These are phyloP conservation scores for Protea cynaroides DNA, from an alignment of 164 flowering plant species.

Conservation along the genomic window DNA sequence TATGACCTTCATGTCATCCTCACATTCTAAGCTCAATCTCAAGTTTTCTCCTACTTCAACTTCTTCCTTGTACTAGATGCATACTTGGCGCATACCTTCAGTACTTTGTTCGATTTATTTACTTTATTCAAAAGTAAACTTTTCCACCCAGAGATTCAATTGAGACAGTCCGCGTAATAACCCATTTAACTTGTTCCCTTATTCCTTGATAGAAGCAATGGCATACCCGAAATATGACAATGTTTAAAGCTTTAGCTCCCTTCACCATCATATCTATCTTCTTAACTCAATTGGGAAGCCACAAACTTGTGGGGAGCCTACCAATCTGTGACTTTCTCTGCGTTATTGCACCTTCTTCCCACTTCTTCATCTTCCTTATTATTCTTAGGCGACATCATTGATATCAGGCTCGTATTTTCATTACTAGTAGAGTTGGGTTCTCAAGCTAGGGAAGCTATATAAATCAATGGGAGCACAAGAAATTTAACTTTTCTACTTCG, in stretches of 20 bases:
- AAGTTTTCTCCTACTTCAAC: too few relatives aligned
- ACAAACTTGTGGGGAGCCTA: slow-evolving; percentile 87
- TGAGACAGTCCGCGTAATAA: too few relatives aligned
- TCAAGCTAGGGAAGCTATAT: slow-evolving; percentile 85
- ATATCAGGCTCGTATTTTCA: slow-evolving; percentile 49
- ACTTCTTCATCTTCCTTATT: slow-evolving; percentile 21
- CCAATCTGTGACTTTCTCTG: slow-evolving; percentile 78
- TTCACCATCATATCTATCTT: slow-evolving; percentile 29
- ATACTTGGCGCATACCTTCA: too few relatives aligned
- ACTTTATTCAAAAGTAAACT: too few relatives aligned
- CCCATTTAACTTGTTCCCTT: slow-evolving; percentile 11
- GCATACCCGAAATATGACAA: slow-evolving; percentile 34
- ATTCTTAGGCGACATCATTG: slow-evolving; percentile 27
- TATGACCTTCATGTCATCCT: too few relatives aligned
- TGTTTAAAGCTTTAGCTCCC: slow-evolving; percentile 28
- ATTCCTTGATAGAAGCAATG: slow-evolving; percentile 32
- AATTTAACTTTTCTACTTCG: slow-evolving; percentile 36
- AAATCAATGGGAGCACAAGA: slow-evolving; percentile 38
- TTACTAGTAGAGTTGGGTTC: slow-evolving; percentile 61
- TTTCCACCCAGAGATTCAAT: too few relatives aligned
- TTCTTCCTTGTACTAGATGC: too few relatives aligned
- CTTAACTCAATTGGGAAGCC: slow-evolving; percentile 92
- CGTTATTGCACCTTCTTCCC: slow-evolving; percentile 9
- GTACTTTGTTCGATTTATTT: too few relatives aligned
- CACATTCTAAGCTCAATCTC: too few relatives aligned